Evolutionary conservation across 2,329 filamentous ascomycete species (phyloP).

Genomic region (Fonsecaea erecta): DNA sequence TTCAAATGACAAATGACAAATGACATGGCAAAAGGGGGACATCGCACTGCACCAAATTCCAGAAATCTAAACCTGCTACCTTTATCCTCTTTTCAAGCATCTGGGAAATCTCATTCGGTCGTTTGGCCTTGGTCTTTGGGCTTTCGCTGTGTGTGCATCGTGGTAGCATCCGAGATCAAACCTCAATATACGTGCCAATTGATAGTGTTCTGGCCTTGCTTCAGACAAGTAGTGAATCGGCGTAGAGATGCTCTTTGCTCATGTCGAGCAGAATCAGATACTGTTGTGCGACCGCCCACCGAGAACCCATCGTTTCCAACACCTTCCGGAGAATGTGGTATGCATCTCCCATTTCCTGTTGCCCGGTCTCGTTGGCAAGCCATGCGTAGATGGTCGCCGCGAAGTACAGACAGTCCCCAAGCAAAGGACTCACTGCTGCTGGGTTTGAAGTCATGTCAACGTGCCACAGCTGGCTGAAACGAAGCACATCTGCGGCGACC

Average conservation of each 20-base stretch:
- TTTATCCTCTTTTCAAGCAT: no score
- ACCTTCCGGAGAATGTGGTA: slow-evolving; percentile 31
- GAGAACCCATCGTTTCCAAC: slow-evolving; percentile 29
- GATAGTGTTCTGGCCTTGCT: background rate
- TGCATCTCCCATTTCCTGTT: slow-evolving; percentile 31
- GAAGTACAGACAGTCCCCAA: slow-evolving; percentile 44
- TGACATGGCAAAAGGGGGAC: background rate
- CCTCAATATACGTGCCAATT: background rate
- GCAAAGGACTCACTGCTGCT: slow-evolving; percentile 34
- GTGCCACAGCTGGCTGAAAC: slow-evolving; percentile 29
- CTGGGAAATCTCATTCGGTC: no score
- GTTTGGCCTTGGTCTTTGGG: no score
- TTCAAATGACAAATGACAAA: background rate
- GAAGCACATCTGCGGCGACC: slow-evolving; percentile 31
- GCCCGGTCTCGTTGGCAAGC: slow-evolving; percentile 42
- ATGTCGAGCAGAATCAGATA: slow-evolving; percentile 37
- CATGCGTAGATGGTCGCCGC: slow-evolving; percentile 43
- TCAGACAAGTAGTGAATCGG: slow-evolving; percentile 20
- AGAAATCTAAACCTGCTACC: no score
- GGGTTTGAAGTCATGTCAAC: slow-evolving; percentile 26
- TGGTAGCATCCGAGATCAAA: background rate
- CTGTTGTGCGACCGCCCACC: slow-evolving; percentile 37
- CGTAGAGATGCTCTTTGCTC: slow-evolving; percentile 27
- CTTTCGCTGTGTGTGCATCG: background rate
- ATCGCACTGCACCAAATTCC: background rate